These are phyloP conservation scores for Microcyclospora tardicrescens DNA, from an alignment of 2,329 filamentous ascomycete species.

Conservation along the genomic window DNA sequence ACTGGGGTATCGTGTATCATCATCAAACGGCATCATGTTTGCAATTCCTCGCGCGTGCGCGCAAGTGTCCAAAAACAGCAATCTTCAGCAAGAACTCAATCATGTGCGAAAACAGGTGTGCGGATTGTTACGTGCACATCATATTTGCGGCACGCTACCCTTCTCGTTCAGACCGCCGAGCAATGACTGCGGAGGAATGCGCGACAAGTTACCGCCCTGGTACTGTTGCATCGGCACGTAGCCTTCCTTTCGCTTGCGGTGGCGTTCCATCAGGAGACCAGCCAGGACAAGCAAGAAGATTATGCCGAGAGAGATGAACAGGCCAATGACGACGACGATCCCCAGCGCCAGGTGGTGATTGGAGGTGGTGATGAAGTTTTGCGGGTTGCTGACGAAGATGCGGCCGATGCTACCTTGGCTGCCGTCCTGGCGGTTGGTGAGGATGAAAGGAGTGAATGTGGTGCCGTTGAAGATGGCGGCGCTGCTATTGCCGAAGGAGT, in stretches of 20 bases:
- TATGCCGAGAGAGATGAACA: constrained; percentile 64
- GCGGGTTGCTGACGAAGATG: constrained; percentile 66
- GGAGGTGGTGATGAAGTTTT: constrained; percentile 51
- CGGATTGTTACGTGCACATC: neutral
- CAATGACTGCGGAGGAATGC: constrained; percentile 35
- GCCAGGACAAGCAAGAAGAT: constrained; percentile 66
- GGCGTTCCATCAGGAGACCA: constrained; percentile 62
- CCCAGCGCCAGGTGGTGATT: constrained; percentile 54
- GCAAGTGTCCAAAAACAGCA: too few relatives aligned
- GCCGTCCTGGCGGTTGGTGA: constrained; percentile 55
- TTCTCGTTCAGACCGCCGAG: constrained; percentile 18
- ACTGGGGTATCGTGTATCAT: too few relatives aligned
- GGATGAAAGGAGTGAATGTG: constrained; percentile 60
- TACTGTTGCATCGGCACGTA: constrained; percentile 64
- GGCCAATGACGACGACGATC: constrained; percentile 66
- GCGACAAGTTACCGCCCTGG: constrained; percentile 35
- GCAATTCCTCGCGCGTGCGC: too few relatives aligned
- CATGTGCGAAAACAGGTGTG: too few relatives aligned
- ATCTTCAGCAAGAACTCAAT: too few relatives aligned
- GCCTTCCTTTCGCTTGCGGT: constrained; percentile 64
- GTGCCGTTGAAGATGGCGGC: constrained; percentile 82
- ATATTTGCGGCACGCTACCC: constrained; percentile 12
- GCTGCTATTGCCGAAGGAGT: constrained; percentile 66
- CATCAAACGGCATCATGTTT: too few relatives aligned
- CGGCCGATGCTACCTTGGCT: constrained; percentile 61